Evolutionary conservation across 2,329 filamentous ascomycete genomes (phyloP).

Genomic region (Beauveria sp.): DNA sequence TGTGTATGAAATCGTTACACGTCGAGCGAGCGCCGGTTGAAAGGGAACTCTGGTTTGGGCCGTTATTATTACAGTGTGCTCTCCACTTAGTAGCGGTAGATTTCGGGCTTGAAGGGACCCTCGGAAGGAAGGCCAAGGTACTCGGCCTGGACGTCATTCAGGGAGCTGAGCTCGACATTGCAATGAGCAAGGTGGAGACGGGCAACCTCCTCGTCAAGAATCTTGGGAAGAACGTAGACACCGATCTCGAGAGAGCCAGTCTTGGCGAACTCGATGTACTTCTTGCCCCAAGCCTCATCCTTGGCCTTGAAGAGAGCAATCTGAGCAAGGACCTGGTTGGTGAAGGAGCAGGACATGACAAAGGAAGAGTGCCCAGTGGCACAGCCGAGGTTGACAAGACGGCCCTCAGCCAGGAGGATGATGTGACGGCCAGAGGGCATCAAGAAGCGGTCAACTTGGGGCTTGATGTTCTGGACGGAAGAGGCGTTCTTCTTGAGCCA

Average conservation of each 20-base stretch:
- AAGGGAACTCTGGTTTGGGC: constrained; percentile 27
- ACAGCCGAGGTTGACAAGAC: constrained; percentile 98
- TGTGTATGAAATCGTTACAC: constrained; percentile 28
- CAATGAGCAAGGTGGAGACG: constrained; percentile 86
- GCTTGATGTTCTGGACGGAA: constrained; percentile 97
- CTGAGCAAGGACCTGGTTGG: constrained; percentile 99
- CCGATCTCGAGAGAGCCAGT: constrained; percentile 81
- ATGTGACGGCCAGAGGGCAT: constrained; percentile 93
- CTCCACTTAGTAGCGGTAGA: constrained; percentile 44
- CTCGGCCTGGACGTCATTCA: constrained; percentile 81
- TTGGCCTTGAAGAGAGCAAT: constrained; percentile 95
- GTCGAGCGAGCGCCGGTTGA: constrained; percentile 28
- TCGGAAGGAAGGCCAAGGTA: constrained; percentile 81
- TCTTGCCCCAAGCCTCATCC: constrained; percentile 79
- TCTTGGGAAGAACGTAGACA: constrained; percentile 97
- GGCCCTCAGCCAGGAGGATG: constrained; percentile 96
- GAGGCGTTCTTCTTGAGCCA: constrained; percentile 97
- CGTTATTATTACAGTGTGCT: constrained; percentile 22
- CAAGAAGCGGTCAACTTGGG: constrained; percentile 96
- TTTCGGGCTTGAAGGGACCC: constrained; percentile 95
- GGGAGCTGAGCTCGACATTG: constrained; percentile 86
- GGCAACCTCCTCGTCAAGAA: constrained; percentile 97
- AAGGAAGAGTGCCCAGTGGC: constrained; percentile 99
- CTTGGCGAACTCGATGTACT: constrained; percentile 95
- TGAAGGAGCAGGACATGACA: constrained; percentile 99